Percentiles rank a stretch among this genome's conserved stretches.
Conservation (phyloP, 371 early-diverging fungal genomes). For the Choanephora cucurbitarum region DNA sequence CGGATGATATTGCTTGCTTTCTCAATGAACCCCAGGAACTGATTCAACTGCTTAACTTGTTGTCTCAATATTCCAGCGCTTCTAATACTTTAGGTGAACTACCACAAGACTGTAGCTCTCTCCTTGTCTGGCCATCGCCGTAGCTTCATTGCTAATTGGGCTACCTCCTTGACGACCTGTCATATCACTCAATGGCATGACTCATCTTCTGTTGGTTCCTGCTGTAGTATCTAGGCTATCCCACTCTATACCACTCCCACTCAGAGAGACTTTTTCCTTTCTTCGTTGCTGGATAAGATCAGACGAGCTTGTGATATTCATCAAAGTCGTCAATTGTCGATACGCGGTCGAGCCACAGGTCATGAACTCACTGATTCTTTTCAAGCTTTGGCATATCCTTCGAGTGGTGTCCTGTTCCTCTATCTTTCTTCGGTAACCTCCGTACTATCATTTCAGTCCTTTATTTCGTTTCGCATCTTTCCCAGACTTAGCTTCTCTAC, state of each 20-base stretch:
- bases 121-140: slow-evolving; percentile 10
- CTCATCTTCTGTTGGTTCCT: neutral
- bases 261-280: slow-evolving; percentile 12
- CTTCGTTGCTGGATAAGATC: slow-evolving; percentile 8
- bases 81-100: too few species aligned
- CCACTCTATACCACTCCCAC: slow-evolving; percentile 8
- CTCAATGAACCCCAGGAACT: slow-evolving; percentile 1
- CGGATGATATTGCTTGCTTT: slow-evolving; percentile 23
- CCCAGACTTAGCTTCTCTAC: neutral
- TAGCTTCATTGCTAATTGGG: neutral
- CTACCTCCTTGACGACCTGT: neutral
- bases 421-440: neutral
- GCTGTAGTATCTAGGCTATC: slow-evolving; percentile 21
- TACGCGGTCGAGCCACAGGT: slow-evolving; percentile 18
- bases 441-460: neutral
- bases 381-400: too few species aligned
- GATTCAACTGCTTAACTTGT: neutral
- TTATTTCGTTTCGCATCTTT: slow-evolving; percentile 9
- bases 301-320: slow-evolving; percentile 4
- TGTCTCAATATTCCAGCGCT: slow-evolving; percentile 8
- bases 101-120: slow-evolving; percentile 21
- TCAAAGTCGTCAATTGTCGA: slow-evolving; percentile 7
- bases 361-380: slow-evolving; percentile 24
- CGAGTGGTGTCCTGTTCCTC: slow-evolving; percentile 10
- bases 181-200: slow-evolving; percentile 19